Base-by-base conservation (phyloP, 768 basidiomycete genomes). In the Mycena maculata region DNA sequence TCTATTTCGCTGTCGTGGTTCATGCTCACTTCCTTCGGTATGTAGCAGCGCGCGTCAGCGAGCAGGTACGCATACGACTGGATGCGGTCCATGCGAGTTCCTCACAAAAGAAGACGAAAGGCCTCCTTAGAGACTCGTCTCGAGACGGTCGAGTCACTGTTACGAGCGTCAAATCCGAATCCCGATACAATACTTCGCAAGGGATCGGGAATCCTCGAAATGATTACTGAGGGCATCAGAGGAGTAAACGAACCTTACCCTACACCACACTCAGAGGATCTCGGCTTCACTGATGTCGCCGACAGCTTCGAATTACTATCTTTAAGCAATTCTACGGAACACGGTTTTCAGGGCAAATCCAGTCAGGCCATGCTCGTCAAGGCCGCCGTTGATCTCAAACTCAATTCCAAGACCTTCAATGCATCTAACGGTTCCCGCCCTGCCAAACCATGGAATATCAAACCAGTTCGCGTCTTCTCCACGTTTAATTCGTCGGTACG, bases 381-480 rank as follows among this genome's bases (percentile, higher is more conserved):
- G 45, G 81, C 81, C 9, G 90, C 89, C 2, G 81, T 90, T 8
- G 86, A 89, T 67, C 77, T 90, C 4, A 89, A 88, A 74, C 82
- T 84, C 28, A 86, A 88, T 4, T 16, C 27, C 16, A 47, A 52
- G 36, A 49, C 44, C 28, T 28, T 20, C 22, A 36, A 18, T 4
- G 31, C 30, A 7, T 2, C 44, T 3, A 28, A 25, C 15, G 31
- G 63, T 28, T 38, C 38, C 45, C 30, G 63, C 85, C 82, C 31
- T 82, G 83, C 1, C 85, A 87, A n/a, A 68, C 38, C 56, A 7
- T 60, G 64, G 60, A 25, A 3, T 1, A 25, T 36, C 8, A 69
- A 53, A 16, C 63, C 53, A 11, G 68, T 65, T 18, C 30, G 52
- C 38, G 30, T 22, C 9, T 28, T 18, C 8, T 36, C 13, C 33